Evolutionary conservation across 1,284 basidiomycete species (phyloP), one percentile per base, ranked within the genome.

Genomic region (Malassezia caprae): DNA sequence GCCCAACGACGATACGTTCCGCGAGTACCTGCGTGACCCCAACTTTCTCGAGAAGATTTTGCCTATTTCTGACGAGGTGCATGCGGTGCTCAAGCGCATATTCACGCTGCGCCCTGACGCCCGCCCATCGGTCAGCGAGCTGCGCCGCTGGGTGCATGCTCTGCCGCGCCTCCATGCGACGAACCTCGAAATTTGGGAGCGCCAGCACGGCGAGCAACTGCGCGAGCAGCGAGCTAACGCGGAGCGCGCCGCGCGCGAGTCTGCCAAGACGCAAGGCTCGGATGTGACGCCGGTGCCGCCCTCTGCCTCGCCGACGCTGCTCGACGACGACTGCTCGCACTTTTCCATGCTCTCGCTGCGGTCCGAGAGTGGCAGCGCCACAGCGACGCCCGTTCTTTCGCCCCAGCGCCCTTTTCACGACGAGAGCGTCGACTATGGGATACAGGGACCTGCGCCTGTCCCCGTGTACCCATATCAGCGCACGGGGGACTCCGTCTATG

Each of bases 1-100:
- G 43, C 76, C 79, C 5, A 77, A 79, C 43, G 89, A 94, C 76
- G 80, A 83, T 50, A 84, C 83, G 37, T 93, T 87, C 78, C 59
- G 63, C 51, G 67, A 69, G 52, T 75, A 71, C 43, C 56, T 70
- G 28, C 62, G 62, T 46, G 64, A 70, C 48, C 68, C 68, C 8
- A 63, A 71, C 44, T 70, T 70, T 46, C 59, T 75, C 48, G 59
- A 60, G 46, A 65, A 67, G 55, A 72, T 75, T 39, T 62, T 75
- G 6, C 72, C 72, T 37, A 64, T 75, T 53, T 72, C 69, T 17
- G 59, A 68, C n/a, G 68, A 64, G 41, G 58, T 63, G 45, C 72
- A 75, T 56, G 53, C 61, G 12, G 58, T 73, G 42, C 64, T 75
- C 45, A 69, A 68, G 53, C 65, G 64, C 34, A 60, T 75, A 48